Percentiles rank a stretch among this genome's conserved stretches.
Evolutionary conservation across 73 alveolate genomes (phyloP).

Genomic region (Stentor roeselii): DNA sequence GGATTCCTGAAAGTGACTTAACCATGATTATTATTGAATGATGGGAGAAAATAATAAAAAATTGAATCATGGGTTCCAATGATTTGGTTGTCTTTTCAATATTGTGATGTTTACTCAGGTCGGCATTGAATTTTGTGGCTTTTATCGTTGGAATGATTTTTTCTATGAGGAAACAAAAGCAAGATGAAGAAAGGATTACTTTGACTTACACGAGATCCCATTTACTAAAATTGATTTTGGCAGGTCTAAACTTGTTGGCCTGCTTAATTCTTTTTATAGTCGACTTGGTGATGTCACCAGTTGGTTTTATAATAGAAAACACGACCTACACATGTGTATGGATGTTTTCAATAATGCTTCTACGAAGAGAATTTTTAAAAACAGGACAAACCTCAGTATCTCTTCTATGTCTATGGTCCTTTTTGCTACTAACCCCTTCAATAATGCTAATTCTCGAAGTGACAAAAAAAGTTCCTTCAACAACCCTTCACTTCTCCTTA

Average conservation of each 20-base stretch:
- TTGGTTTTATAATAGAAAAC: neutral
- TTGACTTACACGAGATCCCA: neutral
- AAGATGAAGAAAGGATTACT: neutral
- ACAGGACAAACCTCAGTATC: neutral
- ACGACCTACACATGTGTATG: neutral
- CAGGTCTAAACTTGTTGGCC: neutral
- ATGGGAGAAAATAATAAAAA: too few relatives aligned
- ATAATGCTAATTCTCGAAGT: too few relatives aligned
- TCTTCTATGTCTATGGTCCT: neutral
- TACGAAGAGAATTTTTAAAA: neutral
- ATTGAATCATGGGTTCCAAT: neutral
- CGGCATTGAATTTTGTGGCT: neutral
- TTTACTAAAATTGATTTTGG: too few relatives aligned
- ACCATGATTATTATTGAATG: slow-evolving; percentile 10
- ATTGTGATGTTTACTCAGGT: neutral
- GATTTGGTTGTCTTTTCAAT: neutral
- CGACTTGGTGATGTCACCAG: neutral
- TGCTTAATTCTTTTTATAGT: too few relatives aligned
- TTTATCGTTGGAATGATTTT: too few relatives aligned
- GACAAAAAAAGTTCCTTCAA: neutral
- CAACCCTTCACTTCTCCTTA: neutral
- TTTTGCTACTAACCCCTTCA: neutral
- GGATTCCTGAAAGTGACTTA: neutral
- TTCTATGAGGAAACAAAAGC: neutral
- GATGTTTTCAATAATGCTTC: neutral